These are phyloP conservation scores for Clausena lansium DNA, from an alignment of 345 rosid genomes.

Conservation along the genomic window DNA sequence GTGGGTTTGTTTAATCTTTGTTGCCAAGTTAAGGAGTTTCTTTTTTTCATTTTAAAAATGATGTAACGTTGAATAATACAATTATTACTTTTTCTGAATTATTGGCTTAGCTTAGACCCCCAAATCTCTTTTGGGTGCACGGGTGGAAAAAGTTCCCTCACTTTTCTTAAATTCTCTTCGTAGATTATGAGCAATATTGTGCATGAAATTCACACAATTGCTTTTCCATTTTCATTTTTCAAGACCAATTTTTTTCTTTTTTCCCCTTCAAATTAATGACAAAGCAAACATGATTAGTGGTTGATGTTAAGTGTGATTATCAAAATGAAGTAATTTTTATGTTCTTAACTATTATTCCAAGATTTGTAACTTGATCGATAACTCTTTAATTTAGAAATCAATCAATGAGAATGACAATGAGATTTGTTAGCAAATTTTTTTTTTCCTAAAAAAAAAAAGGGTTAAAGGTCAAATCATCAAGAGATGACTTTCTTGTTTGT, in stretches of 20 bases:
- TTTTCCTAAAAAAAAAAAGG: not conserved
- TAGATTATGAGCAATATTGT: not conserved
- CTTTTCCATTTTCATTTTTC: not conserved
- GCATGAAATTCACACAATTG: not conserved
- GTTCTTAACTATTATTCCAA: too few species aligned
- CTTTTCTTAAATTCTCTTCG: conserved; percentile 6
- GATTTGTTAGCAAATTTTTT: not conserved
- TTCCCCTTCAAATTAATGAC: not conserved
- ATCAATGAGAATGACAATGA: too few species aligned
- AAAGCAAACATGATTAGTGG: not conserved
- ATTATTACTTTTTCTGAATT: not conserved
- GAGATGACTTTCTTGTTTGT: not conserved
- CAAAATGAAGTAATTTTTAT: too few species aligned
- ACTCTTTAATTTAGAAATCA: too few species aligned
- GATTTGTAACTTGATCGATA: too few species aligned
- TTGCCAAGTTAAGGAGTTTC: not conserved
- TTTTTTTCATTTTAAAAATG: not conserved
- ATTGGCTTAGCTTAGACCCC: not conserved
- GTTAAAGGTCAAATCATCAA: not conserved
- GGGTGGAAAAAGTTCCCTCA: not conserved
- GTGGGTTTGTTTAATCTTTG: not conserved
- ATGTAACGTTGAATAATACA: conserved; percentile 6
- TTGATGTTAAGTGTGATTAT: not conserved
- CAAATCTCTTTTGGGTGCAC: not conserved
- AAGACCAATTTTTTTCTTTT: too few species aligned